phyloP scores from a whole-genome alignment of 176 grass and related monocot species.

The Lolium multiflorum region DNA sequence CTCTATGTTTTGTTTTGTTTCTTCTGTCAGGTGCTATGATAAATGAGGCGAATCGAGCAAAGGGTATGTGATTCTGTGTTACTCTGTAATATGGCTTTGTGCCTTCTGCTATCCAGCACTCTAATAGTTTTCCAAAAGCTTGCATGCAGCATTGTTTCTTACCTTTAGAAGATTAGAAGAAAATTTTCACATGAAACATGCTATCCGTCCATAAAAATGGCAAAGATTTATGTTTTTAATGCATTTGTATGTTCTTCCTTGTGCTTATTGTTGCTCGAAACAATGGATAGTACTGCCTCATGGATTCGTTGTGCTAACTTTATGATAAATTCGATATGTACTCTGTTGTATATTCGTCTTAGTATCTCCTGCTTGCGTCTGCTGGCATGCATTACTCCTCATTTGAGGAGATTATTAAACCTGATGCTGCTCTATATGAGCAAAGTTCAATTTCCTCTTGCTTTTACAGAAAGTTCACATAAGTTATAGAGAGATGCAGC shows the following conservation, averaged over 20 bases:
- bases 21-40: conserved; percentile 69
- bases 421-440: not conserved
- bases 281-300: not conserved
- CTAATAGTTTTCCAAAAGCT: not conserved
- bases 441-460: not conserved
- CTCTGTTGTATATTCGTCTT: not conserved
- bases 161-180: not conserved
- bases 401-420: not conserved
- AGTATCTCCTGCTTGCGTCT: not conserved
- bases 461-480: not conserved
- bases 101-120: not conserved
- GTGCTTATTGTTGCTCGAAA: not conserved
- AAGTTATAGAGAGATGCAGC: not conserved
- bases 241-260: not conserved
- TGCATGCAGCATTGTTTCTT: not conserved
- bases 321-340: too few species aligned
- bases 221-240: too few species aligned
- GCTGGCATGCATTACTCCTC: not conserved
- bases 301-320: not conserved
- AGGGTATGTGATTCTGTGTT: conserved; percentile 58
- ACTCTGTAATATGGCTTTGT: conserved; percentile 6
- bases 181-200: not conserved
- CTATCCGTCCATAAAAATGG: not conserved
- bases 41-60: conserved; percentile 84
- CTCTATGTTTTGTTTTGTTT: conserved; percentile 9